Conservation (phyloP, 2,329 filamentous ascomycete species). For the Pezicula radicicola region DNA sequence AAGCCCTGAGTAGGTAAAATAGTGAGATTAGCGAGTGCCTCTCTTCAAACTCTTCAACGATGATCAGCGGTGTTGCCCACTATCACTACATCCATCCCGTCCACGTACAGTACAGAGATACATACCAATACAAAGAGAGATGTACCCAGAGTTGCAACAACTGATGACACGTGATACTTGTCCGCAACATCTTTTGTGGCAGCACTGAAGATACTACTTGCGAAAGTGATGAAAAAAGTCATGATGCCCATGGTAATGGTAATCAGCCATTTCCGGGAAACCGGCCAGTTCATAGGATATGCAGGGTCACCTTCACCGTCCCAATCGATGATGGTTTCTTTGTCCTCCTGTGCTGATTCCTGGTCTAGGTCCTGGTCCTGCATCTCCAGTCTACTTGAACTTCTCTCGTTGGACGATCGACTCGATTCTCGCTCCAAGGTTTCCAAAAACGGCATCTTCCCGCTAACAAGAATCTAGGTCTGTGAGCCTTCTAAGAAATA, state of each 20-base stretch:
- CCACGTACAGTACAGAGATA: no score
- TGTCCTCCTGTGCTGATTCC: no score
- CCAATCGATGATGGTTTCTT: neutral
- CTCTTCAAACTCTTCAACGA: no score
- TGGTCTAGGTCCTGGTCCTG: no score
- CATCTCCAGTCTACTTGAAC: no score
- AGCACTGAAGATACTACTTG: slow-evolving; percentile 1
- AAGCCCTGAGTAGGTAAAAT: neutral
- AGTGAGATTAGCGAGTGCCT: neutral
- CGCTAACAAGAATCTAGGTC: no score
- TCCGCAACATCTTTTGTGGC: neutral
- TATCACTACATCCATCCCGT: no score
- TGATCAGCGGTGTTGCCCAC: no score
- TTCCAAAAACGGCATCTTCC: no score
- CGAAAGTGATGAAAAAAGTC: neutral
- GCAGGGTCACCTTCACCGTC: slow-evolving; percentile 5
- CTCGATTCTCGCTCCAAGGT: no score
- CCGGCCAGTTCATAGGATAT: slow-evolving; percentile 3
- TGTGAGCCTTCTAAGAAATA: no score
- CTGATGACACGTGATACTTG: neutral
- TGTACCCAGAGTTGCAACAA: neutral
- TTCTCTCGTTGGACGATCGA: no score
- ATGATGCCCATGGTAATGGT: neutral
- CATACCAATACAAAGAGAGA: neutral
- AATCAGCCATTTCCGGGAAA: neutral